Conservation (phyloP, 2,329 filamentous ascomycete genomes). For the Fonsecaea nubica region DNA sequence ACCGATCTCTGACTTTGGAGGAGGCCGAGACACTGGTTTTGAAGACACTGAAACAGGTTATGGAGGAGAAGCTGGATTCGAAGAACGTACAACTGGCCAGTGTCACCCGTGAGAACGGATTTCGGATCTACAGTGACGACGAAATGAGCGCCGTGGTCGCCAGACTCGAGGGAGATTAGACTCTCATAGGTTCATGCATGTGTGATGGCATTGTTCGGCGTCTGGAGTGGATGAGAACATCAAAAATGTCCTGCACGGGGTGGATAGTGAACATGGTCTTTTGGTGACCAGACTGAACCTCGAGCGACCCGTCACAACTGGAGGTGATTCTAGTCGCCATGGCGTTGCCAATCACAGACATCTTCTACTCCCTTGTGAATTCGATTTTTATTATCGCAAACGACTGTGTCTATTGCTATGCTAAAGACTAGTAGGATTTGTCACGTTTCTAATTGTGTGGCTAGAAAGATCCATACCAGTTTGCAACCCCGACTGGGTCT, state of each 20-base stretch:
- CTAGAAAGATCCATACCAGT: neutral
- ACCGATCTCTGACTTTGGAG: constrained; percentile 91
- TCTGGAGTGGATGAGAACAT: constrained; percentile 27
- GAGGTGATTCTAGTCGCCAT: constrained; percentile 1
- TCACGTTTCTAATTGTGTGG: neutral
- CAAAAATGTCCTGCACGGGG: constrained; percentile 9
- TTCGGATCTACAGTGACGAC: constrained; percentile 97
- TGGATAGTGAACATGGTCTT: constrained; percentile 2
- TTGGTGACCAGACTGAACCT: constrained; percentile 1
- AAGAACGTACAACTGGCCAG: constrained; percentile 99
- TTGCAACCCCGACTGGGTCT: neutral
- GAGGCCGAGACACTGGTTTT: constrained; percentile 95
- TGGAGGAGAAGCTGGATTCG: constrained; percentile 99
- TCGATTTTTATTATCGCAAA: constrained; percentile 10
- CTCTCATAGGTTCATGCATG: constrained; percentile 5
- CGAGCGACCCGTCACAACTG: neutral
- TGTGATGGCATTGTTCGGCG: constrained; percentile 33
- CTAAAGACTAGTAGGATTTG: constrained; percentile 22
- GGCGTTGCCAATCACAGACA: constrained; percentile 23
- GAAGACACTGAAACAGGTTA: constrained; percentile 99
- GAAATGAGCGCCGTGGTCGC: constrained; percentile 95
- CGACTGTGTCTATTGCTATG: constrained; percentile 19
- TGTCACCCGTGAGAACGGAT: constrained; percentile 96
- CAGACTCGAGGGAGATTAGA: constrained; percentile 60
- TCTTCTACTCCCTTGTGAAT: constrained; percentile 8